These are phyloP conservation scores for Waitea zeae DNA, from an alignment of 1,284 basidiomycete genomes.

Conservation along the genomic window DNA sequence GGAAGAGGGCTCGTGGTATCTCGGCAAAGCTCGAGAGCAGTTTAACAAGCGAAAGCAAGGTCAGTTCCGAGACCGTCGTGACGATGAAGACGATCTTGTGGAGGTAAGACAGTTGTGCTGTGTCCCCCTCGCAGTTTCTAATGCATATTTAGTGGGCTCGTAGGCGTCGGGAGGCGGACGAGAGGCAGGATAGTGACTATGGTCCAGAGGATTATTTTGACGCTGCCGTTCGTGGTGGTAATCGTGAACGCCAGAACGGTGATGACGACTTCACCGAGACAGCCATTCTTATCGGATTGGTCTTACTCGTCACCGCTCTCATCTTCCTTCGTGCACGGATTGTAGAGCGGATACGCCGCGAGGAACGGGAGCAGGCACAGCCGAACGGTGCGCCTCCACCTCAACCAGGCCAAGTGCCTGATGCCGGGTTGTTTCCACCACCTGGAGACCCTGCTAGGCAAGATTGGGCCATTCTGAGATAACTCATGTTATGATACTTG, in stretches of 20 bases:
- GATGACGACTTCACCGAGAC: conserved; percentile 60
- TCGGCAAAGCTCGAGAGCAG: conserved; percentile 63
- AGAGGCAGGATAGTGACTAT: conserved; percentile 53
- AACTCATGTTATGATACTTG: no score
- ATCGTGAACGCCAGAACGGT: no score
- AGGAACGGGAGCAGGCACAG: conserved; percentile 16
- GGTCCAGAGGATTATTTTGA: conserved; percentile 73
- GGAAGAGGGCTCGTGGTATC: conserved; percentile 47
- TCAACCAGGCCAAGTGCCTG: no score
- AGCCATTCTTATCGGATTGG: conserved; percentile 47
- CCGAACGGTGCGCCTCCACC: conserved; percentile 9
- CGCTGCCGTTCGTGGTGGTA: conserved; percentile 35
- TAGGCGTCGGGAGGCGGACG: conserved; percentile 50
- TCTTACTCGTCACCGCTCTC: conserved; percentile 44
- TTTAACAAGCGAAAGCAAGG: conserved; percentile 35
- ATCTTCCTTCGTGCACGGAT: conserved; percentile 58
- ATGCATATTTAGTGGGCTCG: conserved; percentile 51
- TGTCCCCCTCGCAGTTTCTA: background rate
- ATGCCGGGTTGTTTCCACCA: conserved; percentile 39
- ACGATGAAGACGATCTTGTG: conserved; percentile 52
- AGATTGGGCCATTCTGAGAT: conserved; percentile 49
- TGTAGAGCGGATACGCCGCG: conserved; percentile 44
- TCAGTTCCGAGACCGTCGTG: conserved; percentile 16
- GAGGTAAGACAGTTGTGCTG: conserved; percentile 22
- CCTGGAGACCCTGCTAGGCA: conserved; percentile 43